Evolutionary conservation across 2,329 filamentous ascomycete genomes (phyloP), one percentile per base, ranked within the genome.

Genomic region (Scytalidium sp.): DNA sequence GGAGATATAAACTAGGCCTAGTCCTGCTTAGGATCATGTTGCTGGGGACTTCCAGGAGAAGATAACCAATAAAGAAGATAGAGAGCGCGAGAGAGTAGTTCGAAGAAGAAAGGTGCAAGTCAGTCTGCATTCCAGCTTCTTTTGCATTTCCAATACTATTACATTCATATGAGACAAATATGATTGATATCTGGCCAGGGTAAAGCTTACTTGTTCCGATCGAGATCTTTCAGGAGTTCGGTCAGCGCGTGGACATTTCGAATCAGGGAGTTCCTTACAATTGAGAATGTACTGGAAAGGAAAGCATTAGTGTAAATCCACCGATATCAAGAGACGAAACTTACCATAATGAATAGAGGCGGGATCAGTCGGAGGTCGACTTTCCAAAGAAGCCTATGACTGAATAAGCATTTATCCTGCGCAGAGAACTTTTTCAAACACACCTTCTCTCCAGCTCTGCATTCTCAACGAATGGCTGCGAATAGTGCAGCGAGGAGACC

Each of bases 111-210:
- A 61, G 53, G 8, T 39, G 6, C 0, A 84, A 66, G 49, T 83
- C 80, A 13, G 65, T 52, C 49, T 81, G 78, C 1, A 83, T 69
- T 0, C 73, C 73, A 2, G 77, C 78, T 40, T 80, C 71, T 3
- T 78, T 72, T 0, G 79, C 79, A 58, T 82, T 79, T 0, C 78
- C 75, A 36, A 36, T 36, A n/a, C 85, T 76, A n/a, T n/a, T 10
- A 36, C 17, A 36, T n/a, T n/a, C n/a, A 36, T 7, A n/a, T 42
- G 19, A 42, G 23, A 47, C 32, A 36, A 15, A 36, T 15, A 36
- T 29, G 13, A 8, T 29, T 7, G 25, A 8, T 29, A 29, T 29
- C 25, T 29, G 25, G 13, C 7, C 13, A 8, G 7, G 25, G 15
- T 17, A 42, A 47, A 17, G 3, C 45, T 20, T 41, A 47, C 45